Evolutionary conservation across 306 rosid genomes (phyloP), one percentile per base, ranked within the genome.

Genomic region (Alnus rubra): DNA sequence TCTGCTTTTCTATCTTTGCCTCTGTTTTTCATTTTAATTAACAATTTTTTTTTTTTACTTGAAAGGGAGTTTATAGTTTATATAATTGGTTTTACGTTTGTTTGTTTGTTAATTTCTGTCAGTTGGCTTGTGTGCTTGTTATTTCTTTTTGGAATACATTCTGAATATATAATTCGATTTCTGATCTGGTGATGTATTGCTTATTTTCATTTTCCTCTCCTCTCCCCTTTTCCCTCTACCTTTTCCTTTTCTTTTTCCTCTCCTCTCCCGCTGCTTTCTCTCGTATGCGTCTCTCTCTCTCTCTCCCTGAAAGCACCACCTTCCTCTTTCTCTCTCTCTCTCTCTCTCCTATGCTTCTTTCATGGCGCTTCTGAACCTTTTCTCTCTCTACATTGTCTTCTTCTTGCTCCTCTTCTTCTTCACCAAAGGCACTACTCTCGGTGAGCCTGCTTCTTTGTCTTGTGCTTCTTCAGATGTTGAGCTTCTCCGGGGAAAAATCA

Each of bases 401-500:
- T 58, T 76, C 67, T 50, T 83, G 81, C 82, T 60, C 80, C 79
- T 60, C 81, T 42, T 70, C 80, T 76, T 79, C 84, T 70, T 72
- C 83, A 23, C 49, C 15, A 9, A 56, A 64, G 75, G 74, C 60
- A 74, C 67, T 23, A 31, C 37, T 31, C 2, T 50, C 0, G 2
- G 74, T 19, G 80, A 71, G 73, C 47, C 88, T 65, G 71, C 71
- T 50, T 79, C 81, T 2, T 15, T 71, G 42, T 75, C 90, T 13
- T 42, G 88, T 28, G 8, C 83, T 60, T 76, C 97, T 60, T 80
- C 88, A 31, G 97, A 96, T 81, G 91, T 86, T 74, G 84, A 83
- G n/a, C 98, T 96, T 77, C 88, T 96, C 37, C 37, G 93, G 82
- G 80, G 76, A 68, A 87, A 84, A 77, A 90, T 96, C 92, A 93